Evolutionary conservation across 768 basidiomycete genomes (phyloP).

Genomic region (Mycena rebaudengoi): DNA sequence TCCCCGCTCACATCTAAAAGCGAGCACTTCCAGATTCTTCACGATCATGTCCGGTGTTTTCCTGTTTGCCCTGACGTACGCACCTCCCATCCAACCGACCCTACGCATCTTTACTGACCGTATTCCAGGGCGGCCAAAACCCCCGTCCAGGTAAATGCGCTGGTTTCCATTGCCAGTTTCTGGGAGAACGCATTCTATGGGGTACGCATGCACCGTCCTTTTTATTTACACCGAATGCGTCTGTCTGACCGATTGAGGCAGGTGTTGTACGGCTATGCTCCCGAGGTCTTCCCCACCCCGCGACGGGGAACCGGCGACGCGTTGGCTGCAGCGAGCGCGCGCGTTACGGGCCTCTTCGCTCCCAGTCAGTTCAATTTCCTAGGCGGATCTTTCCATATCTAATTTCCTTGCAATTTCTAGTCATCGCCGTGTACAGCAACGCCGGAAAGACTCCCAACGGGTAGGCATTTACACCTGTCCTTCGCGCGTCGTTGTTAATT

Average conservation of each 20-base stretch:
- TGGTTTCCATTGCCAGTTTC: constrained; percentile 26
- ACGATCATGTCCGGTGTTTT: constrained; percentile 65
- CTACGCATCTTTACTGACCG: constrained; percentile 36
- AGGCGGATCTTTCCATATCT: background rate
- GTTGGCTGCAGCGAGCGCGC: constrained; percentile 58
- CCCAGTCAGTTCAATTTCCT: constrained; percentile 25
- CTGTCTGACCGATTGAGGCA: constrained; percentile 23
- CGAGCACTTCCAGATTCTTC: constrained; percentile 57
- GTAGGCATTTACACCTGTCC: background rate
- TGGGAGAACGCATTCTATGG: constrained; percentile 30
- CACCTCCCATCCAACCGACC: constrained; percentile 40
- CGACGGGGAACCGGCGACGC: constrained; percentile 66
- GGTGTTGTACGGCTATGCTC: constrained; percentile 55
- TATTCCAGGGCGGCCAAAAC: constrained; percentile 60
- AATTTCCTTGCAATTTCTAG: background rate
- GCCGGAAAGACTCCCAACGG: constrained; percentile 27
- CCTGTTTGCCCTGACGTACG: constrained; percentile 65
- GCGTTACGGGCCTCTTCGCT: constrained; percentile 68
- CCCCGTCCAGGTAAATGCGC: constrained; percentile 44
- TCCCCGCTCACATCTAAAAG: constrained; percentile 54
- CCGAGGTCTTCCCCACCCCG: constrained; percentile 63
- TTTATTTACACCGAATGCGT: too few relatives aligned
- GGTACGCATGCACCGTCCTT: too few relatives aligned
- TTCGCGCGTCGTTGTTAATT: background rate
- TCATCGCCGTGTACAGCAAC: constrained; percentile 30